These are phyloP conservation scores for Penicillium sp. DNA, from an alignment of 2,329 filamentous ascomycete species.

Conservation along the genomic window DNA sequence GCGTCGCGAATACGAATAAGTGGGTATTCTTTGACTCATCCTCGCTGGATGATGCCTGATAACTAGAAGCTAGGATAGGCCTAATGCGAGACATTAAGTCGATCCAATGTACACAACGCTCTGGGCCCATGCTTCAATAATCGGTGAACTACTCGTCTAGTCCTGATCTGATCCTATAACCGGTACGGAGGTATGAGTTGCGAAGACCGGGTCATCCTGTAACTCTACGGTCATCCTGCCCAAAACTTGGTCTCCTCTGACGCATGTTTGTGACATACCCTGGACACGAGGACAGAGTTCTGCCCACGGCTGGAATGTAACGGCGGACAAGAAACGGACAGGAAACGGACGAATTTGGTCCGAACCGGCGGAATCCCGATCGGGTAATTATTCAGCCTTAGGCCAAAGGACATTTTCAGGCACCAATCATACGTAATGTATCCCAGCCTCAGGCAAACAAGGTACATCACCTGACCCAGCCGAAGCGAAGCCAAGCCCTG, in stretches of 20 bases:
- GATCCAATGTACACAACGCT: background rate
- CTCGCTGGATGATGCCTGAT: background rate
- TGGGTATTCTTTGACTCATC: background rate
- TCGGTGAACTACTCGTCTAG: background rate
- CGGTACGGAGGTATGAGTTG: background rate
- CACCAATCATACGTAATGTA: background rate
- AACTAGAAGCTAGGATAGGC: background rate
- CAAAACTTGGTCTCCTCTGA: background rate
- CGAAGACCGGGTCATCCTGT: background rate
- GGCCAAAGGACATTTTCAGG: background rate
- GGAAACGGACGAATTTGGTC: background rate
- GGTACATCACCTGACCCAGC: constrained; percentile 32
- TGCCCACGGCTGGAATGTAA: background rate
- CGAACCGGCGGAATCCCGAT: background rate
- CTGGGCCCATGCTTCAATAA: background rate
- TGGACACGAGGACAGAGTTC: background rate
- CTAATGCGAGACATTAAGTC: background rate
- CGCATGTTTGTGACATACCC: background rate
- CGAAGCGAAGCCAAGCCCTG: constrained; percentile 42
- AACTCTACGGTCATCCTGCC: background rate
- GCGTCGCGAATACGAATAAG: background rate
- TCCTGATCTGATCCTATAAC: background rate
- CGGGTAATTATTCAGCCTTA: background rate
- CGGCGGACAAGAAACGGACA: background rate
- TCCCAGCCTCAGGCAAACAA: constrained; percentile 5